Base-by-base conservation (phyloP, 306 rosid species). In the Dalbergia cultrata region DNA sequence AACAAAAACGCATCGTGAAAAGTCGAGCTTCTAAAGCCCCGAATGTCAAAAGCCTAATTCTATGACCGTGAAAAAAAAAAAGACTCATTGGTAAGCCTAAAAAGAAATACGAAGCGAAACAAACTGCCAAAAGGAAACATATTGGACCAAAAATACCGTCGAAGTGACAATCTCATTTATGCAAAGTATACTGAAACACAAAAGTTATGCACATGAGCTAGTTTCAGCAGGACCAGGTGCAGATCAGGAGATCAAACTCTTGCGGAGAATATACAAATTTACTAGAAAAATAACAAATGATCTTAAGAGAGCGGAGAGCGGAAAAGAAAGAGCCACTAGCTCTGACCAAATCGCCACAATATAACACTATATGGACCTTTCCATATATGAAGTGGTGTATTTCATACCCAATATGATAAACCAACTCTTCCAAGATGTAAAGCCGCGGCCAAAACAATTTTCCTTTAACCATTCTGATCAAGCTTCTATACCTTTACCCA, bases 381-480 rank as follows among this genome's bases (percentile, higher is more conserved):
- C 72, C 16, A 41, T 52, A 17, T 76, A 18, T 12, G 47, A 17
- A 47, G 61, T 12, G 26, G 33, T 18, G 17, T 35, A 57, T 66
- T 37, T 26, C 45, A 72, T 70, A 26, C 77, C 68, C 70, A 49
- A 39, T 6, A 18, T 49, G 14, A 79, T 47, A 47, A 41, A 45
- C 74, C 49, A 41, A 80, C 56, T 57, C 57, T 44, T 37, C 31
- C 58, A 53, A 57, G 57, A 72, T 60, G 71, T 43, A 10, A 71
- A 81, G 73, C 80, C 77, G 50, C 64, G 7, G 50, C 16, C 13
- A 79, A 70, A 79, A 71, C n/a, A 83, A 62, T 19, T 79, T 50
- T 57, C 60, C 45, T 71, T 53, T 35, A 60, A 80, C 41, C 50
- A 72, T 54, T 59, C 39, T 26, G 43, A 66, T 67, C 67, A 80